Percentiles rank a stretch among this genome's conserved stretches.
phyloP scores from a whole-genome alignment of 1,139 yeast genomes.

The Suhomyces wounanorum region DNA sequence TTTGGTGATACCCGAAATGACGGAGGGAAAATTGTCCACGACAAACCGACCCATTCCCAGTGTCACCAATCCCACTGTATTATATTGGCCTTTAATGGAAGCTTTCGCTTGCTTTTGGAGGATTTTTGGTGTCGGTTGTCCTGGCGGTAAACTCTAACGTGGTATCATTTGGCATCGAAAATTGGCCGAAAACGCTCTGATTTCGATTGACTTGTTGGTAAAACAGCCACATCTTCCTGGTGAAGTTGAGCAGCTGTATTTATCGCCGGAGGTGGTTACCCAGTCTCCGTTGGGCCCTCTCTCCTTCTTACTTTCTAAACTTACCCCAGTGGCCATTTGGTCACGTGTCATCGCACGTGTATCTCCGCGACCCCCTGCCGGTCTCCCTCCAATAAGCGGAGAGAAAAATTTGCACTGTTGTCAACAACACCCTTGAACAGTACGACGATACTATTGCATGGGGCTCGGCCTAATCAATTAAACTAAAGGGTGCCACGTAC shows the following conservation, averaged over 20 bases:
- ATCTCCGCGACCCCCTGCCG: conserved; percentile 1
- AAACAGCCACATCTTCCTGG: no score
- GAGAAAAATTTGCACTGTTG: conserved; percentile 14
- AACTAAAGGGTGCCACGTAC: conserved; percentile 10
- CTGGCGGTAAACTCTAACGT: not conserved
- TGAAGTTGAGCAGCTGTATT: no score
- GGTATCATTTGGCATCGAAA: not conserved
- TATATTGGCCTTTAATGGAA: no score
- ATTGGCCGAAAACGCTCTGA: not conserved
- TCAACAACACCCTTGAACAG: conserved; percentile 14
- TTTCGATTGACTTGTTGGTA: no score
- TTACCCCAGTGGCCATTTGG: not conserved
- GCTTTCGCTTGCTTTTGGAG: no score
- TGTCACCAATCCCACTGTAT: no score
- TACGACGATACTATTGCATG: conserved; percentile 10
- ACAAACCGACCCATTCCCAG: no score
- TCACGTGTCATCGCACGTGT: not conserved
- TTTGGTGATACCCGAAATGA: not conserved
- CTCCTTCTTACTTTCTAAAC: not conserved
- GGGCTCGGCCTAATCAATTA: conserved; percentile 14
- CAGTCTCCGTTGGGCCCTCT: not conserved
- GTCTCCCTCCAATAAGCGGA: conserved; percentile 9
- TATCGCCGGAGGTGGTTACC: no score
- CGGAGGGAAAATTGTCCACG: not conserved
- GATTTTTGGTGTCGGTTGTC: not conserved